Base-by-base conservation (phyloP, 345 rosid genomes). In the Citrus mangshanensis region DNA sequence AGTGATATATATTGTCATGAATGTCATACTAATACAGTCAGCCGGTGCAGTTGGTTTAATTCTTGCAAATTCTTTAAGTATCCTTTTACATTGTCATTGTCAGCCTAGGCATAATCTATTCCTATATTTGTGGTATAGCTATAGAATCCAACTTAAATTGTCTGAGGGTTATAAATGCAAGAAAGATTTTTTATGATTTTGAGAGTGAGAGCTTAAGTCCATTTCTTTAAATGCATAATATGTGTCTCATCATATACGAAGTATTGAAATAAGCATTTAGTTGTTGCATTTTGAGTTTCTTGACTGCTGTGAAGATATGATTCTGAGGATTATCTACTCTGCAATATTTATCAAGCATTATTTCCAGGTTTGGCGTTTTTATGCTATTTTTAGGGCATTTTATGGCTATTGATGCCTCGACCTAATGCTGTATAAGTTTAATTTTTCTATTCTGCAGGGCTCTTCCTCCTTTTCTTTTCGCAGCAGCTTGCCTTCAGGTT, bases 1-100 rank as follows among this genome's bases (percentile, higher is more conserved):
- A 63, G 60, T 85, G 72, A 80, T 92, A 40, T 91, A 89, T 82
- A 76, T 96, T 8, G 69, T 82, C 24, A 77, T 88, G 65, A 94
- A 94, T 85, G 84, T 93, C 83, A 65, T 89, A 72, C 79, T 96
- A 70, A 91, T 96, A 76, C 84, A 77, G 65, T 90, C 92, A 79
- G 91, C 89, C 3, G 98, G 99, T 76, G 95, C 97, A 66, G 84
- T 89, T 70, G 98, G 99, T 82, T 91, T 94, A 86, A 93, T 96
- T 78, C 68, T 94, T 73, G 98, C 99, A 49, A 96, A 97, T 82
- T 87, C 90, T 66, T 81, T 88, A 78, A 97, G 98, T 94, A 94
- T 97, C 97, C 95, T 88, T 80, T 80, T 19, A 28, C 27, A 34
- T 62, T 37, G 58, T 68, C 4, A 4, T 30, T 6, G 14, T 62